phyloP scores from a whole-genome alignment of 2,329 filamentous ascomycete genomes.

The Diaporthe sp. region DNA sequence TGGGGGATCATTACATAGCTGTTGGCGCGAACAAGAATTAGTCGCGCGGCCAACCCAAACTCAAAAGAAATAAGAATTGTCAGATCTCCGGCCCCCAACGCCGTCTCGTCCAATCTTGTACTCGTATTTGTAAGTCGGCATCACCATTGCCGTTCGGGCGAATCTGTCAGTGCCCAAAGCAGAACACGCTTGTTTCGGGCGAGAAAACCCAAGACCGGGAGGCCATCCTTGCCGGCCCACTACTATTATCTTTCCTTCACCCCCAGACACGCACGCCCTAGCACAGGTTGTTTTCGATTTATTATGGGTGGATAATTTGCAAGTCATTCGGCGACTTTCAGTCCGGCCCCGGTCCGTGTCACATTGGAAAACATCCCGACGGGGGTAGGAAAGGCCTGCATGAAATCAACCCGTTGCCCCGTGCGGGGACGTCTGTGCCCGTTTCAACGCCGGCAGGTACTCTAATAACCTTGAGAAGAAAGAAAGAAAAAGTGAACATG shows the following conservation, averaged over 20 bases:
- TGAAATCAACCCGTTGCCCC: conserved; percentile 27
- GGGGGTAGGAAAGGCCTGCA: neutral
- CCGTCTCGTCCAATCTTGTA: neutral
- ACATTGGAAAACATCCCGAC: neutral
- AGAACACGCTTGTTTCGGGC: neutral
- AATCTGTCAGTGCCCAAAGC: conserved; percentile 5
- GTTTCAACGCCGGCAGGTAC: conserved; percentile 29
- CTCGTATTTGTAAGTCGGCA: neutral
- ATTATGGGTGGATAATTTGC: neutral
- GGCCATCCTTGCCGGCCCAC: neutral
- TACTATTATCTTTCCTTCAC: neutral
- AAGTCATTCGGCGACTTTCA: conserved; percentile 7
- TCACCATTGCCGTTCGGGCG: neutral
- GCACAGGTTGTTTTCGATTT: conserved; percentile 25
- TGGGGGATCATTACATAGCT: neutral
- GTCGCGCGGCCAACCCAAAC: conserved; percentile 8
- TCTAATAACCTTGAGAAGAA: neutral
- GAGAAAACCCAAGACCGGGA: neutral
- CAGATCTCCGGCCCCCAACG: conserved; percentile 19
- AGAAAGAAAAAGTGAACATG: neutral
- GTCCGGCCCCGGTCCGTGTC: neutral
- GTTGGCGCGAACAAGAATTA: conserved; percentile 1
- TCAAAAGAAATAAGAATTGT: neutral
- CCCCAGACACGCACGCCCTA: neutral
- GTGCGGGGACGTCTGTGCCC: conserved; percentile 29